Conservation (phyloP, 768 basidiomycete species). For the Amanita muscaria region DNA sequence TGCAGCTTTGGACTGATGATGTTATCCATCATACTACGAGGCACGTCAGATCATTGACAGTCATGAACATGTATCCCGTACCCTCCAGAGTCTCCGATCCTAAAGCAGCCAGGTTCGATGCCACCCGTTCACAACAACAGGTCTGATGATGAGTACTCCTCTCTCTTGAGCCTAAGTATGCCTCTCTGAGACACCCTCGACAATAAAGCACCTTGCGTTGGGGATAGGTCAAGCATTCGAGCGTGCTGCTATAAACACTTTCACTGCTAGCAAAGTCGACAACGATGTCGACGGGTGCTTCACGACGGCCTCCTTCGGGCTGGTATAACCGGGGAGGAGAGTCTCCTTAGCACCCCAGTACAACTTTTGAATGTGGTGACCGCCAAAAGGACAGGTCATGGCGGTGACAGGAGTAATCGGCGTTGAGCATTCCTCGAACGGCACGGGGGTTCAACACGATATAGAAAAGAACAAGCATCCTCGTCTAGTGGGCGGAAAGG, state of each 20-base stretch:
- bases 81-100: constrained; percentile 99
- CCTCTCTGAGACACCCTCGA: constrained; percentile 97
- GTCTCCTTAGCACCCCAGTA: constrained; percentile 99
- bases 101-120: constrained; percentile 99
- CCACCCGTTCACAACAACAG: constrained; percentile 98
- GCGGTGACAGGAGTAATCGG: constrained; percentile 97
- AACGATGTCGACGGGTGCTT: constrained; percentile 96
- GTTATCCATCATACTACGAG: constrained; percentile 95
- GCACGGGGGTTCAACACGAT: constrained; percentile 98
- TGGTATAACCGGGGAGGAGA: constrained; percentile 94
- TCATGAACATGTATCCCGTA: constrained; percentile 25
- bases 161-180: constrained; percentile 86
- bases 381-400: constrained; percentile 99
- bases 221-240: constrained; percentile 71
- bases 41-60: constrained; percentile 7
- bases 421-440: constrained; percentile 95
- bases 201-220: constrained; percentile 65
- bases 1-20: constrained; percentile 97
- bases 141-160: constrained; percentile 85
- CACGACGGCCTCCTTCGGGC: constrained; percentile 78
- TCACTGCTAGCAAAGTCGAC: constrained; percentile 97
- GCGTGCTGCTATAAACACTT: constrained; percentile 89
- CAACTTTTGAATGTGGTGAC: constrained; percentile 99
- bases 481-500: constrained; percentile 89
- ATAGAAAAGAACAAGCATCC: constrained; percentile 92